A percentile compares a stretch with the other conserved stretches of the same genome.
Conservation (phyloP, 805 yeast species). For the Saturnispora serradocipensis region DNA sequence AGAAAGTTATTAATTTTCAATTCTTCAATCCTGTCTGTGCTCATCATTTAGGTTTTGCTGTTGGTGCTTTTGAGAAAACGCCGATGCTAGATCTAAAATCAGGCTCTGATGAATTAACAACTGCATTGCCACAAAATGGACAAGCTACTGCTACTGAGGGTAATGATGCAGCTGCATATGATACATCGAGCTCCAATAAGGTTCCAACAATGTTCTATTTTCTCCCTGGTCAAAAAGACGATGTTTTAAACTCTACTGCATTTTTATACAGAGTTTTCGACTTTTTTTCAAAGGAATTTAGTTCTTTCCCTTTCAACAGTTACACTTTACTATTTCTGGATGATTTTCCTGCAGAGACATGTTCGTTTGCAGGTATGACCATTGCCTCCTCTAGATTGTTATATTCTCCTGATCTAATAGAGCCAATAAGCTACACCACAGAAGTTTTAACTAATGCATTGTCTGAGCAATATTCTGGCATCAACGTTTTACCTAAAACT, state of each 20-base stretch:
- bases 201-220: constrained; percentile 56
- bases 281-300: constrained; percentile 77
- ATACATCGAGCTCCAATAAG: constrained; percentile 21
- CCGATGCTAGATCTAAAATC: constrained; percentile 40
- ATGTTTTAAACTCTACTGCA: constrained; percentile 63
- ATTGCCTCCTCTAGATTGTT: constrained; percentile 51
- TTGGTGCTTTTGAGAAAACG: constrained; percentile 73
- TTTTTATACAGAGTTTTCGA: constrained; percentile 74
- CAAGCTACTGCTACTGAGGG: constrained; percentile 24
- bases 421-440: constrained; percentile 65
- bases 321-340: constrained; percentile 69
- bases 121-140: constrained; percentile 18
- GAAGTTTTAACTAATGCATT: constrained; percentile 59
- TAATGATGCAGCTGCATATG: constrained; percentile 7
- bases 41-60: constrained; percentile 91
- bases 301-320: constrained; percentile 85
- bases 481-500: constrained; percentile 74
- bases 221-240: constrained; percentile 46
- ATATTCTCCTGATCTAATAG: constrained; percentile 67
- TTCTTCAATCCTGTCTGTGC: constrained; percentile 84
- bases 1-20: constrained; percentile 68
- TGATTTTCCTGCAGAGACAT: constrained; percentile 38
- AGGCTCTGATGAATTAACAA: constrained; percentile 20
- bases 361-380: constrained; percentile 69
- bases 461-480: constrained; percentile 89